These are phyloP conservation scores for Penicillium goetzii DNA, from an alignment of 495 filamentous ascomycete genomes.

Conservation along the genomic window DNA sequence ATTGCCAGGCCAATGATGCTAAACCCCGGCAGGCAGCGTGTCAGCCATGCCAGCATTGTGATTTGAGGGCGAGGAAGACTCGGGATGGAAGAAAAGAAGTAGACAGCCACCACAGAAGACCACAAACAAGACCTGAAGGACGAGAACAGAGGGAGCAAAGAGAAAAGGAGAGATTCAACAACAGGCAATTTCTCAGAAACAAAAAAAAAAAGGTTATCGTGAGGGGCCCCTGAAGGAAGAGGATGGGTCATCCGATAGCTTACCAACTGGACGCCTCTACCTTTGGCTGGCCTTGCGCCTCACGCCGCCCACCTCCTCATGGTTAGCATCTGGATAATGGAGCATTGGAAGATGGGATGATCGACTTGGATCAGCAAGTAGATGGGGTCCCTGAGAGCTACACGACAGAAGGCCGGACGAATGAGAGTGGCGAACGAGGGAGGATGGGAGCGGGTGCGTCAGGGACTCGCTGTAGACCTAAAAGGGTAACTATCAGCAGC, in stretches of 20 bases:
- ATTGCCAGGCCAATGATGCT: conserved; percentile 39
- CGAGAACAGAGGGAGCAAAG: background rate
- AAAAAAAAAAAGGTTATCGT: conserved; percentile 7
- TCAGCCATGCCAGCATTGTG: conserved; percentile 37
- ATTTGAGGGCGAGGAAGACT: background rate
- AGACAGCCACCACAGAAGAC: conserved; percentile 1
- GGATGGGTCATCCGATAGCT: background rate
- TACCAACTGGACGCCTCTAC: background rate
- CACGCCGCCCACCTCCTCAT: background rate
- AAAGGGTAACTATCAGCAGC: background rate
- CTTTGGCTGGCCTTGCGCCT: background rate
- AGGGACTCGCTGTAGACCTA: conserved; percentile 6
- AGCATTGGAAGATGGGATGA: background rate
- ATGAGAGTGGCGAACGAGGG: background rate
- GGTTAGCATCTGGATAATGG: background rate
- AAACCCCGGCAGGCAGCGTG: conserved; percentile 43
- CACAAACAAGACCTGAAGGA: background rate
- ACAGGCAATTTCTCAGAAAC: background rate
- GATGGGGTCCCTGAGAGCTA: background rate
- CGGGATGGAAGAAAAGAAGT: background rate
- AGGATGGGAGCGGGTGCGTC: conserved; percentile 4
- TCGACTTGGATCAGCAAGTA: background rate
- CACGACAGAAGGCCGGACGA: background rate
- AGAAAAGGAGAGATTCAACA: background rate
- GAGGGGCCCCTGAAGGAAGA: conserved; percentile 1